These are phyloP conservation scores for Macroventuria anomochaeta DNA, from an alignment of 2,329 filamentous ascomycete genomes.

Conservation along the genomic window DNA sequence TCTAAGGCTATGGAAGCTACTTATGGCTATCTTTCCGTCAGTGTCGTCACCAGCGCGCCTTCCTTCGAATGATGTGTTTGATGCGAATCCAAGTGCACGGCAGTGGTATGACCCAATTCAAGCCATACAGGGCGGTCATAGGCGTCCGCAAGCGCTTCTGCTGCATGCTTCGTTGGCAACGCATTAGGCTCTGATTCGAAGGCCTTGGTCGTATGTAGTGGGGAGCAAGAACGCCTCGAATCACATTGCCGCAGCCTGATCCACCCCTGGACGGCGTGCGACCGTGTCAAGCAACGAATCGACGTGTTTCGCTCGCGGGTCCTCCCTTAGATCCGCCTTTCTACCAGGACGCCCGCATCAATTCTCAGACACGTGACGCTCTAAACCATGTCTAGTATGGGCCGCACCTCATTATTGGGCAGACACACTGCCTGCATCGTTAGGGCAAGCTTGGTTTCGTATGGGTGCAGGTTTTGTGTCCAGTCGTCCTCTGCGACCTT, in stretches of 20 bases:
- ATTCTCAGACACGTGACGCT: conserved; percentile 35
- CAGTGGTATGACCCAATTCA: conserved; percentile 28
- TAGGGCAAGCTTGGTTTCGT: conserved; percentile 28
- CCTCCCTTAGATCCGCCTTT: conserved; percentile 28
- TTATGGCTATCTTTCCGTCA: neutral
- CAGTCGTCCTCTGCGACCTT: conserved; percentile 43
- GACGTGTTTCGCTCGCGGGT: conserved; percentile 41
- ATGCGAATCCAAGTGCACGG: conserved; percentile 38
- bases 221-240: conserved; percentile 34
- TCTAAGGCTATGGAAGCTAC: conserved; percentile 18
- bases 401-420: conserved; percentile 22
- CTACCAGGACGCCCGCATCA: conserved; percentile 32
- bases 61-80: conserved; percentile 22
- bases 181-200: conserved; percentile 41
- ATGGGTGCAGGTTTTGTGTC: conserved; percentile 41
- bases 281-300: conserved; percentile 38
- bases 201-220: conserved; percentile 29
- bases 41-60: conserved; percentile 33
- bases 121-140: conserved; percentile 29
- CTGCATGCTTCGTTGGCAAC: conserved; percentile 49
- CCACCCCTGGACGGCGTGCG: conserved; percentile 31
- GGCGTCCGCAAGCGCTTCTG: conserved; percentile 39
- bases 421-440: conserved; percentile 20
- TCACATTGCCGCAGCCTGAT: conserved; percentile 28
- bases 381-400: conserved; percentile 24